Evolutionary conservation across 345 rosid species (phyloP).

Genomic region (Eucalyptus sp.): DNA sequence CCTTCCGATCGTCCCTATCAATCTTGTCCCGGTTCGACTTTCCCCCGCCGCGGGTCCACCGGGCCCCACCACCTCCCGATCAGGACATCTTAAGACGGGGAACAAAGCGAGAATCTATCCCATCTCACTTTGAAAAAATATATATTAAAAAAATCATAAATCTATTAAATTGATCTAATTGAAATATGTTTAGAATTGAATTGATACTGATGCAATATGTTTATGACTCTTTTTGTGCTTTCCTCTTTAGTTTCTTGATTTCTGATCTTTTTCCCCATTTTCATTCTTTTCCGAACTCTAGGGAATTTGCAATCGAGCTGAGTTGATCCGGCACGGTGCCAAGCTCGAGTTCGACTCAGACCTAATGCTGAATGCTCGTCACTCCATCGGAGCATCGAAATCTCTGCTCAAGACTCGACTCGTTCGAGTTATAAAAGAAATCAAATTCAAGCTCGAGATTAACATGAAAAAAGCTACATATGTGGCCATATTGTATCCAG

Average conservation of each 20-base stretch:
- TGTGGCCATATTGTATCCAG: not conserved
- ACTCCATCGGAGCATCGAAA: not conserved
- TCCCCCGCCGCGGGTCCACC: not conserved
- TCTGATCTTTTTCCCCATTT: not conserved
- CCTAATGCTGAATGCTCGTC: fast-evolving
- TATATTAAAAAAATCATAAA: fast-evolving
- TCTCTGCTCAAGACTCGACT: fast-evolving
- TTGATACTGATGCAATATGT: too few species aligned
- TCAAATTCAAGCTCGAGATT: fast-evolving
- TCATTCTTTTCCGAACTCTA: fast-evolving
- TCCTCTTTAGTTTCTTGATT: not conserved
- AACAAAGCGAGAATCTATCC: not conserved
- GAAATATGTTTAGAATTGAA: too few species aligned
- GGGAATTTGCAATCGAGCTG: not conserved
- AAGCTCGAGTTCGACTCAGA: fast-evolving
- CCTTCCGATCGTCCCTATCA: not conserved
- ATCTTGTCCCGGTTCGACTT: not conserved
- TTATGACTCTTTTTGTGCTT: fast-evolving
- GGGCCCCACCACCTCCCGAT: not conserved
- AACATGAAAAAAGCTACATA: not conserved
- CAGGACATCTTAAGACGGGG: not conserved
- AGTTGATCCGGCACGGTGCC: fast-evolving
- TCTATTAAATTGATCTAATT: too few species aligned
- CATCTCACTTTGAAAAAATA: not conserved
- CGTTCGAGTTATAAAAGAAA: not conserved